Evolutionary conservation across 495 filamentous ascomycete species (phyloP).

Genomic region (Hypoxylon cercidicola): DNA sequence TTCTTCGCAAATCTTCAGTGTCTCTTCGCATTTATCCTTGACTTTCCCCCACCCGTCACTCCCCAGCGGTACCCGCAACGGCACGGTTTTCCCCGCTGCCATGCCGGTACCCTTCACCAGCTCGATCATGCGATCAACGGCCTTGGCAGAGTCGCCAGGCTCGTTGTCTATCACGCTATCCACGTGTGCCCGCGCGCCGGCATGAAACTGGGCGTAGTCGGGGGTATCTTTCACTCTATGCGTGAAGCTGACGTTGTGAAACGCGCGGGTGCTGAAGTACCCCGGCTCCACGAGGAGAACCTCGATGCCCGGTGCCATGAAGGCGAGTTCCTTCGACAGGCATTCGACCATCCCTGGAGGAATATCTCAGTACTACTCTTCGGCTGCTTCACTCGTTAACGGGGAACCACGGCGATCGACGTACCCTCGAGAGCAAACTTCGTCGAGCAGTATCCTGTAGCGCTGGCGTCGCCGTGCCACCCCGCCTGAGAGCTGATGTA

Average conservation of each 20-base stretch:
- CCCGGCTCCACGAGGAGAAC: slow-evolving; percentile 14
- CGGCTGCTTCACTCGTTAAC: too few relatives aligned
- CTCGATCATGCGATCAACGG: slow-evolving; percentile 51
- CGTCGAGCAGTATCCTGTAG: slow-evolving; percentile 77
- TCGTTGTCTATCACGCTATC: slow-evolving; percentile 41
- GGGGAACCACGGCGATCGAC: too few relatives aligned
- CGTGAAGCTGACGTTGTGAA: slow-evolving; percentile 27
- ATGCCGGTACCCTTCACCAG: slow-evolving; percentile 52
- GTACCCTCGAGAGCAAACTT: slow-evolving; percentile 76
- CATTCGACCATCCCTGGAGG: slow-evolving; percentile 10
- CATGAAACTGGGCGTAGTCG: slow-evolving; percentile 19
- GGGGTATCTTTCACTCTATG: background rate
- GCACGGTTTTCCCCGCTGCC: slow-evolving; percentile 13
- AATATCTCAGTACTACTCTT: too few relatives aligned
- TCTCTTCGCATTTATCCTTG: too few relatives aligned
- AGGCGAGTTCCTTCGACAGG: slow-evolving; percentile 17
- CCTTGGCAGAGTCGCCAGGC: slow-evolving; percentile 51
- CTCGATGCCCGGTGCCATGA: slow-evolving; percentile 11
- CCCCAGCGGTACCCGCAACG: too few relatives aligned
- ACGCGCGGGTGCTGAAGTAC: slow-evolving; percentile 21
- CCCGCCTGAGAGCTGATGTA: slow-evolving; percentile 64
- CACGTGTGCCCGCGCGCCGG: background rate
- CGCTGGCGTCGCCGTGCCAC: slow-evolving; percentile 53
- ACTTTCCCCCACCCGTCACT: too few relatives aligned
- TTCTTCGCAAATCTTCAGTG: too few relatives aligned